phyloP scores from a whole-genome alignment of 2,329 filamentous ascomycete genomes.

The Rhexocercosporidium sp. region DNA sequence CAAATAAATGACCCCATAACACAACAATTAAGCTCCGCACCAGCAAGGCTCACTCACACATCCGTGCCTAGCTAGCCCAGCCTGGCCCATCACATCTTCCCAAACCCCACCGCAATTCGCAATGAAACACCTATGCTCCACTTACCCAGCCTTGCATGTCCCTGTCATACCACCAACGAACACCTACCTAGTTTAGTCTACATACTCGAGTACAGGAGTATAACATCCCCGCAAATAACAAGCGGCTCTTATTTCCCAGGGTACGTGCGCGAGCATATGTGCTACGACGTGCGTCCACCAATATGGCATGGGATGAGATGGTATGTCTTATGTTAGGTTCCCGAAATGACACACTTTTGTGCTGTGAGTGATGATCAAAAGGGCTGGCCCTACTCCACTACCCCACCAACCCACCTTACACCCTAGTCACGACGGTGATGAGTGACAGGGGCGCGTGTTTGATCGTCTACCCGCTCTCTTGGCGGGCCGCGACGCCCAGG shows the following conservation, averaged over 20 bases:
- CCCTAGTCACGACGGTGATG: neutral
- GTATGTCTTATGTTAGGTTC: too few species aligned
- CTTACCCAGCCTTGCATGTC: neutral
- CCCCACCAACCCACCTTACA: neutral
- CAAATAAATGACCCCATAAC: neutral
- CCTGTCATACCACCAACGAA: neutral
- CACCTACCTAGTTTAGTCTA: too few species aligned
- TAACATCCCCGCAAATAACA: conserved; percentile 6
- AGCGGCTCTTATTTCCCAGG: conserved; percentile 22
- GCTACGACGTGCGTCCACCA: too few species aligned
- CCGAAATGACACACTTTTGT: neutral
- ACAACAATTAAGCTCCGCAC: conserved; percentile 8
- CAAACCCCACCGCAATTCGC: conserved; percentile 7
- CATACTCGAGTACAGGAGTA: too few species aligned
- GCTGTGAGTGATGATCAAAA: neutral
- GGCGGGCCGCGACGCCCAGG: neutral
- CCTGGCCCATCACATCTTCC: neutral
- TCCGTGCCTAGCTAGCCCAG: neutral
- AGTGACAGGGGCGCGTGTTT: conserved; percentile 14
- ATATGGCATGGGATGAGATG: too few species aligned
- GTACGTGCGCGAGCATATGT: too few species aligned
- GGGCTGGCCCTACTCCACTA: neutral
- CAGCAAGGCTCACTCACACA: conserved; percentile 5
- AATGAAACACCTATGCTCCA: conserved; percentile 12
- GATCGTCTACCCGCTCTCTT: conserved; percentile 12